Evolutionary conservation across 345 rosid genomes (phyloP).

Genomic region (Zanthoxylum bungeanum): DNA sequence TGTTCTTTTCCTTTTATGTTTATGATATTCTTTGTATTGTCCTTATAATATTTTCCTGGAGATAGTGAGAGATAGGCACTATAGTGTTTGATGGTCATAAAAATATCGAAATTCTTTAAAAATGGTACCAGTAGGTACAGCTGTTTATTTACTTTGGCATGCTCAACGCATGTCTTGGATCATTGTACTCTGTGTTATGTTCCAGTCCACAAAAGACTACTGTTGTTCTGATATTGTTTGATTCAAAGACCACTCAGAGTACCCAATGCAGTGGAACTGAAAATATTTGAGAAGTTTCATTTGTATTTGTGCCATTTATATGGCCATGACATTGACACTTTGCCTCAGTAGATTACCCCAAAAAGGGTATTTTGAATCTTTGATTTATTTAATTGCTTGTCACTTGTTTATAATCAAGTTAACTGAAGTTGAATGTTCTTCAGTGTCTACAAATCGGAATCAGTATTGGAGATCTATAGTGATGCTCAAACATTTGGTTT

Average conservation of each 20-base stretch:
- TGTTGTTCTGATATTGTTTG: background rate
- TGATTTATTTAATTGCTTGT: background rate
- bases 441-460: constrained; percentile 85
- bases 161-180: background rate
- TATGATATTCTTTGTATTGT: constrained; percentile 8
- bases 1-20: background rate
- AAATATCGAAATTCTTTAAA: constrained; percentile 5
- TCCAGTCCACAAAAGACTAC: constrained; percentile 2
- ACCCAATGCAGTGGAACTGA: background rate
- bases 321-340: background rate
- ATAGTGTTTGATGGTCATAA: background rate
- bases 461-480: constrained; percentile 64
- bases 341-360: background rate
- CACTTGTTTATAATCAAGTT: constrained; percentile 9
- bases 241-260: background rate
- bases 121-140: background rate
- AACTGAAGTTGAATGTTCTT: constrained; percentile 22
- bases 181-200: background rate
- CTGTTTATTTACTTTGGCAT: background rate
- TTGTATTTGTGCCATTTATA: background rate
- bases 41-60: constrained; percentile 4
- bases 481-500: constrained; percentile 82
- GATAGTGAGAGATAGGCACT: constrained; percentile 8
- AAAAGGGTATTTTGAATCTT: background rate
- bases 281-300: constrained; percentile 3